Conservation (phyloP, 768 basidiomycete species). For the Podaxis carcinomalis region DNA sequence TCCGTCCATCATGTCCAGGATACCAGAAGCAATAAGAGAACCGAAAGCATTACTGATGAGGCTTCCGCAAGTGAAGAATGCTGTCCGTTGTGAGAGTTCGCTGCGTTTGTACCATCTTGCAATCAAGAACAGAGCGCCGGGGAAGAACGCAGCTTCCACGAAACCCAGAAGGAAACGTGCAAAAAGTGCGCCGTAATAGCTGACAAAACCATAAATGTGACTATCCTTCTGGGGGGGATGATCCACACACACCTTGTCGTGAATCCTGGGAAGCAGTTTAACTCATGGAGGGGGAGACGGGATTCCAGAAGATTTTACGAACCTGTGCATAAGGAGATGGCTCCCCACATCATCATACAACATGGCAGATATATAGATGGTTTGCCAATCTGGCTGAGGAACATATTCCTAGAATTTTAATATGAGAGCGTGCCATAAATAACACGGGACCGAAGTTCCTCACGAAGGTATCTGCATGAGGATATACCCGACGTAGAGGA, state of each 20-base stretch:
- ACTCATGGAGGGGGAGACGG: not conserved
- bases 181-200: conserved; percentile 60
- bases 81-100: conserved; percentile 68
- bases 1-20: conserved; percentile 70
- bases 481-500: conserved; percentile 65
- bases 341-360: conserved; percentile 69
- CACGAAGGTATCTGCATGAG: conserved; percentile 73
- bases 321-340: conserved; percentile 48
- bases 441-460: not conserved
- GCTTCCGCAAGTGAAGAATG: conserved; percentile 66
- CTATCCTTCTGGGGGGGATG: not conserved
- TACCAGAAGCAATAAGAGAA: conserved; percentile 70
- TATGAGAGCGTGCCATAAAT: not conserved
- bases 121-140: conserved; percentile 59
- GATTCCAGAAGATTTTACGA: conserved; percentile 5
- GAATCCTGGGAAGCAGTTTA: conserved; percentile 26
- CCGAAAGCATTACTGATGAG: conserved; percentile 83
- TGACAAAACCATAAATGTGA: conserved; percentile 18
- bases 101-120: conserved; percentile 71
- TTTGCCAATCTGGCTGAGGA: conserved; percentile 55
- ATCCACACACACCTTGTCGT: conserved; percentile 32
- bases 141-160: conserved; percentile 68
- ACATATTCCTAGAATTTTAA: conserved; percentile 51
- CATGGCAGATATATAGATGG: conserved; percentile 61
- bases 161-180: conserved; percentile 78